phyloP scores from a whole-genome alignment of 768 basidiomycete species.

The Lentinus brumalis region DNA sequence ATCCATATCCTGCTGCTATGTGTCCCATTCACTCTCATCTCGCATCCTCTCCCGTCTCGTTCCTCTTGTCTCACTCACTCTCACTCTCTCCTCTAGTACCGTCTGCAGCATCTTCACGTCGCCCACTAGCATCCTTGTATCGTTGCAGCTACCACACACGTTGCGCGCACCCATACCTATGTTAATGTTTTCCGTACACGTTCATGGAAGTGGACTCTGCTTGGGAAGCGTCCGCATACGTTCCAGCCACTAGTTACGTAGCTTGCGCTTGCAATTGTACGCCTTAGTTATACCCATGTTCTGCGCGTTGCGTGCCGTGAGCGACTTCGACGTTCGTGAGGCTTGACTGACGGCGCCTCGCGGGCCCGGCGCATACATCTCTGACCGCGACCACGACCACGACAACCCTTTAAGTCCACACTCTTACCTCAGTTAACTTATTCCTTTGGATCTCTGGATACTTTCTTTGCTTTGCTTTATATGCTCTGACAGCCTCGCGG shows the following conservation, averaged over 20 bases:
- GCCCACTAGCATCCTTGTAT: conserved; percentile 15
- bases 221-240: conserved; percentile 5
- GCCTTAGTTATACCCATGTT: background rate
- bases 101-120: conserved; percentile 12
- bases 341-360: no score
- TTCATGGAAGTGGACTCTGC: conserved; percentile 4
- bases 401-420: background rate
- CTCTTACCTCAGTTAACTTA: no score
- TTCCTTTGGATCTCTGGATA: background rate
- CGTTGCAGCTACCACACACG: background rate
- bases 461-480: no score
- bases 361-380: background rate
- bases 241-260: background rate
- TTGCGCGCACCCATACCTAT: conserved; percentile 2
- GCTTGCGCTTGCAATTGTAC: background rate
- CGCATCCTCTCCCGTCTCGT: conserved; percentile 3
- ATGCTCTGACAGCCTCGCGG: background rate
- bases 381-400: background rate
- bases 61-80: conserved; percentile 5
- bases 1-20: conserved; percentile 19
- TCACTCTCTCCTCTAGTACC: background rate
- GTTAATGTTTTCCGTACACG: conserved; percentile 12
- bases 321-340: background rate
- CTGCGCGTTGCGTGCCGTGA: background rate
- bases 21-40: conserved; percentile 10